A percentile compares a stretch with the other conserved stretches of the same genome.
phyloP scores from a whole-genome alignment of 169 alveolate species.

The Eimeria necatrix region DNA sequence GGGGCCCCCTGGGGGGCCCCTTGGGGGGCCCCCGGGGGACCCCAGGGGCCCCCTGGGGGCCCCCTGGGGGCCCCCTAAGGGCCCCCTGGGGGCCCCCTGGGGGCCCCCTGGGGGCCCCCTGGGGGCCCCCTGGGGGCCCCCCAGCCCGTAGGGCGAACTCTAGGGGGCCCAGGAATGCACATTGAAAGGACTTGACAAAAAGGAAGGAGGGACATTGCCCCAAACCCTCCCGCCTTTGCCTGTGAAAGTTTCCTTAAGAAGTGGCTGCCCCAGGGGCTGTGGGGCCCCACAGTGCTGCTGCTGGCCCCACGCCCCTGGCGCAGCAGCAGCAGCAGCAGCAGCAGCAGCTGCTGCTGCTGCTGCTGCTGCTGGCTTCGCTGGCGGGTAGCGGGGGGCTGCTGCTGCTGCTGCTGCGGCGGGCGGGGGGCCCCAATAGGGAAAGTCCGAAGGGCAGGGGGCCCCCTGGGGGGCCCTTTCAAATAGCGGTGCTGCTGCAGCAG shows the following conservation, averaged over 20 bases:
- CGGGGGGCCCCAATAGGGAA: background rate
- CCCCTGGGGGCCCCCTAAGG: constrained; percentile 8
- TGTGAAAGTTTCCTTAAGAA: background rate
- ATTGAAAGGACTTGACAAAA: constrained; percentile 22
- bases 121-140: constrained; percentile 34
- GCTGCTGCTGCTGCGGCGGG: background rate
- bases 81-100: constrained; percentile 18
- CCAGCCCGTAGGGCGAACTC: background rate
- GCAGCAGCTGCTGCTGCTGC: constrained; percentile 38
- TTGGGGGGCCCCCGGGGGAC: no score
- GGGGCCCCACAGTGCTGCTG: background rate
- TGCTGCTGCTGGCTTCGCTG: background rate
- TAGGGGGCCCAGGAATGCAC: constrained; percentile 33
- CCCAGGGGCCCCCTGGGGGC: no score
- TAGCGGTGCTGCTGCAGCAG: no score
- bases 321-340: constrained; percentile 31
- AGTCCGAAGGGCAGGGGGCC: no score
- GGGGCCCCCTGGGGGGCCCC: no score
- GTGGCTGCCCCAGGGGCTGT: constrained; percentile 20
- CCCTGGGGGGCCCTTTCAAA: constrained; percentile 11
- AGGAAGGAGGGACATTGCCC: constrained; percentile 36
- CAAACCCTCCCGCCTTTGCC: constrained; percentile 8
- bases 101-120: no score
- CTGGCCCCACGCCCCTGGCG: background rate
- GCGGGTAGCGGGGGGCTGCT: no score